Evolutionary conservation across 495 filamentous ascomycete genomes (phyloP).

Genomic region (Bacidia gigantensis): DNA sequence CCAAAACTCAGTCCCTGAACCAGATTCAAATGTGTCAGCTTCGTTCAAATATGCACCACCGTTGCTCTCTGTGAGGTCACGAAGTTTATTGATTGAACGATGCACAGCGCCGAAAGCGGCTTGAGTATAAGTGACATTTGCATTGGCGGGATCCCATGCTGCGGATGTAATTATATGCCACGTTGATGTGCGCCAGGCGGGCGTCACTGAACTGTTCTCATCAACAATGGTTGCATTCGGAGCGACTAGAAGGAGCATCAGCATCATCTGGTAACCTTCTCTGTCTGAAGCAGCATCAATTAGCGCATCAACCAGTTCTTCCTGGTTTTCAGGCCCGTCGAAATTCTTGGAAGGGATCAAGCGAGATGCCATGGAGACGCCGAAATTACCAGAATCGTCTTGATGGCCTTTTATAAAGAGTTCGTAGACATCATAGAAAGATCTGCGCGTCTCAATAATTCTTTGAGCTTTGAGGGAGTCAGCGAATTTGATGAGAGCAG

Average conservation of each 20-base stretch:
- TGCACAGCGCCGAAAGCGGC: too few relatives aligned
- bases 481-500: slow-evolving; percentile 5
- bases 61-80: too few relatives aligned
- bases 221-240: slow-evolving; percentile 15
- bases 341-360: slow-evolving; percentile 21
- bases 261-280: too few relatives aligned
- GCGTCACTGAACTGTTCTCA: slow-evolving; percentile 20
- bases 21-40: too few relatives aligned
- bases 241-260: slow-evolving; percentile 26
- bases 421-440: slow-evolving; percentile 3
- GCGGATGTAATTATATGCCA: too few relatives aligned
- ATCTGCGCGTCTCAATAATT: too few relatives aligned
- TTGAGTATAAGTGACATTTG: too few relatives aligned
- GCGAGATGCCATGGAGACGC: slow-evolving; percentile 14
- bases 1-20: too few relatives aligned
- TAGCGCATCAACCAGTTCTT: slow-evolving; percentile 31
- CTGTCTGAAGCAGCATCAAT: too few relatives aligned
- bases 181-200: slow-evolving; percentile 32
- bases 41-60: too few relatives aligned
- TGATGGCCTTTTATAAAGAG: slow-evolving; percentile 26
- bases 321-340: slow-evolving; percentile 13
- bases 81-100: too few relatives aligned
- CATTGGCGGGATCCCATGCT: too few relatives aligned
- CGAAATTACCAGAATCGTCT: slow-evolving; percentile 19
- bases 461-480: neutral